Base-by-base conservation (phyloP, 2,329 filamentous ascomycete species). In the Cadophora sp. region DNA sequence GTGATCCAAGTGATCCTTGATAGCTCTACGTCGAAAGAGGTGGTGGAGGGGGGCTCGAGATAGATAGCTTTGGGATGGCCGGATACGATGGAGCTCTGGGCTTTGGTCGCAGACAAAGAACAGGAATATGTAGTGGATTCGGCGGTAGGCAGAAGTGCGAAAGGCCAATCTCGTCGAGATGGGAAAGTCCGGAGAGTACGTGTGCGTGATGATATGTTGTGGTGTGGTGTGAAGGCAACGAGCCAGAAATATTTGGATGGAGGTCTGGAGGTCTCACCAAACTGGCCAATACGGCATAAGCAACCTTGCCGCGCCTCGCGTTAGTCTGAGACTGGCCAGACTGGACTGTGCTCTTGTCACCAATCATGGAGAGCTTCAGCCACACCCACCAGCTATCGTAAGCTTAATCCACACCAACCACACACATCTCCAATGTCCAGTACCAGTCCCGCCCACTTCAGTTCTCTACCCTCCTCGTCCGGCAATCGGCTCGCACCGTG, bases 1-100 rank as follows among this genome's bases (percentile, higher is more conserved):
- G 75, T 77, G 75, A 76, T 73, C 73, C 70, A 53, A 51, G 31
- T 46, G 60, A 67, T 63, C 64, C 56, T 67, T 53, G 56, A 66
- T 62, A 65, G 53, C 55, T 58, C 63, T 69, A 62, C 34, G 63
- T 62, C 48, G 62, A 68, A 61, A 48, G 48, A 59, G 40, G 69
- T 72, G 71, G 27, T 43, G 16, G 40, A 19, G 40, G 62, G 69
- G 56, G 59, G 61, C 43, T 50, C 11, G 68, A 53, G 48, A 51
- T 68, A 22, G 51, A 14, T 64, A 26, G 64, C 48, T 62, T 58
- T 56, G 34, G 48, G 53, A 43, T 11, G n/a, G 34, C 55, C 59
- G 59, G 50, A 31, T 55, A 50, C 31, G 34, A 9, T 37, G 55
- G 14, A 50, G 50, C 55, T 46, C 24, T 58, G 27, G 51, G 53